These are phyloP conservation scores for Chaetomium globosum DNA, from an alignment of 2,329 filamentous ascomycete species.

Conservation along the genomic window DNA sequence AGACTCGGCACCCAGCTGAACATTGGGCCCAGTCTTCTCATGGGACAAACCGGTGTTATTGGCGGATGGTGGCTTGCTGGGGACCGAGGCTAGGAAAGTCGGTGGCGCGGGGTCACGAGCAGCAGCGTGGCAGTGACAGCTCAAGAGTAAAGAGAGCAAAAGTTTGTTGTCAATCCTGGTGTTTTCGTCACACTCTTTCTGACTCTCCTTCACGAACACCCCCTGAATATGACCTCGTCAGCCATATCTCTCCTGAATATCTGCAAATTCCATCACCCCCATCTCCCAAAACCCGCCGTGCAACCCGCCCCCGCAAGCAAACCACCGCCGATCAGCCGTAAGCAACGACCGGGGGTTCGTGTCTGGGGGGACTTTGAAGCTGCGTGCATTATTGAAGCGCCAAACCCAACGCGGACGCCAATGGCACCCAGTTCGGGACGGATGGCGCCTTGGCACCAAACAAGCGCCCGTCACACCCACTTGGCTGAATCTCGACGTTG, in stretches of 20 bases:
- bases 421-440: slow-evolving; percentile 10
- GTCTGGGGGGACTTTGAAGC: slow-evolving; percentile 1
- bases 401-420: slow-evolving; percentile 21
- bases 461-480: slow-evolving; percentile 6
- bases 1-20: slow-evolving; percentile 15
- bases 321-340: slow-evolving; percentile 17
- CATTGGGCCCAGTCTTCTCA: slow-evolving; percentile 13
- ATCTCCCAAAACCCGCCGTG: neutral
- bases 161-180: neutral
- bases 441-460: slow-evolving; percentile 17
- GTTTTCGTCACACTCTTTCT: neutral
- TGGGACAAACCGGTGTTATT: slow-evolving; percentile 12
- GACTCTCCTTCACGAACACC: neutral
- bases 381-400: slow-evolving; percentile 16
- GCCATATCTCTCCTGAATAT: neutral
- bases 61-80: slow-evolving; percentile 6
- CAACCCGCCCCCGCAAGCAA: neutral
- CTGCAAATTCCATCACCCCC: neutral
- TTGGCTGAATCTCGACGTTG: neutral
- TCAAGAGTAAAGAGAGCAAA: neutral
- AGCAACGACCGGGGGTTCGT: neutral
- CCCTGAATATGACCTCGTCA: neutral
- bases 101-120: neutral
- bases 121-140: neutral
- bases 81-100: neutral